Evolutionary conservation across 2,329 filamentous ascomycete genomes (phyloP), one percentile per base, ranked within the genome.

Genomic region (Neocucurbitaria cava): DNA sequence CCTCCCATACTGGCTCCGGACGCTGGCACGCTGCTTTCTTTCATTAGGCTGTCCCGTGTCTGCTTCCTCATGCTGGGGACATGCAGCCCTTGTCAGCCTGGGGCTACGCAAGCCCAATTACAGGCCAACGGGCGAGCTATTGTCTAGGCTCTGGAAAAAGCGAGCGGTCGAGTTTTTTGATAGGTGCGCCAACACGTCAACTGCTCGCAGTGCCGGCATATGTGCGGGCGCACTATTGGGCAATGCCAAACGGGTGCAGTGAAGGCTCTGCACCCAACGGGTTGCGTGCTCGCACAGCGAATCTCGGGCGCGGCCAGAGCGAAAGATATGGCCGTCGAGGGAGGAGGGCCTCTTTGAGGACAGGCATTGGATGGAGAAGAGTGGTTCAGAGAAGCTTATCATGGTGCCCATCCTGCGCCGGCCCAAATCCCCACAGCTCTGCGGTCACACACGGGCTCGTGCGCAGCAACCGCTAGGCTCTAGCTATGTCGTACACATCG

Each of bases 31-130:
- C 56, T 49, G 52, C 47, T 46, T 28, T 44, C 47, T 46, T 28
- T 44, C 46, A 55, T 58, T 67, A 65, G 63, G 56, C 59, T 64
- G 68, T 77, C 76, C 73, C 72, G 75, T 77, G 73, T 72, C 70
- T 64, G 65, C 58, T 64, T 68, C 49, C 64, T 71, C 66, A 77
- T 78, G 77, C 74, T 62, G 67, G 65, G 54, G 56, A 61, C 51
- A 64, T 69, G 69, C 69, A 69, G 60, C 53, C 60, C 46, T 49
- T 44, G 44, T 54, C 69, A 68, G 68, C 51, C 58, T 33, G 45
- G 48, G 56, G 40, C 58, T 52, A 55, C 46, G 26, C 28, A 36
- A 46, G 58, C 59, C 69, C 68, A 72, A 70, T 69, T 51, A 53
- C 61, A 64, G 45, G 43, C 38, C 61, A 36, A 28, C 31, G 42